Evolutionary conservation across 352 stramenopile genomes (phyloP), one percentile per base, ranked within the genome.

Genomic region (Phytopythium vexans): DNA sequence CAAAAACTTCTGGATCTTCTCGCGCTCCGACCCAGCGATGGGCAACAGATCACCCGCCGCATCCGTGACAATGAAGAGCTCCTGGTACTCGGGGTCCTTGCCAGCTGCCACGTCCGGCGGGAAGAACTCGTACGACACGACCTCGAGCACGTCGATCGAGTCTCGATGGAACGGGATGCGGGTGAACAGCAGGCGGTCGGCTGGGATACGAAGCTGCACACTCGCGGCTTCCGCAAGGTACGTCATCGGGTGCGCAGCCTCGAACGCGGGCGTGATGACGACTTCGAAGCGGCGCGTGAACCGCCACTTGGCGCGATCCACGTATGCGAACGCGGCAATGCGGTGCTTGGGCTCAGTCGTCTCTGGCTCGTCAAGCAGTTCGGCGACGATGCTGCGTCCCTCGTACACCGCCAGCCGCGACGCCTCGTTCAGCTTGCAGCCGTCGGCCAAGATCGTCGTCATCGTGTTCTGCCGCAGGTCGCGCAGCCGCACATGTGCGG

Each of bases 351-450:
- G 49, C 15, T 73, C 58, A 11, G 70, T 56, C 0, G 52, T 61
- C 41, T 94, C 83, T 0, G 77, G 77, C n/a, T 70, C 62, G 0
- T 52, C n/a, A 31, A 90, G 60, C n/a, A 94, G 59, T 53, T 94
- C 70, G 12, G 69, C 83, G 14, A 89, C 80, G 52, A 94, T 82
- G 12, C 76, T 79, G 37, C 83, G 63, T 16, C 77, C 77, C 76
- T 94, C 83, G 50, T 94, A 94, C 10, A 88, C 71, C 11, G 83
- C 75, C n/a, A 86, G 67, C 27, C 70, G 64, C 2, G 82, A 92
- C 33, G 80, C 79, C 36, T 94, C 69, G 6, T 77, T 64, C 1
- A 94, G 62, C 44, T 71, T 77, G 41, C 77, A 60, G 0, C 77
- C 79, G 56, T 94, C 68, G 0, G 83, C 64, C 8, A 94, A 58